Evolutionary conservation across 768 basidiomycete species (phyloP), one percentile per base, ranked within the genome.

Genomic region (Podaxis carcinomalis): DNA sequence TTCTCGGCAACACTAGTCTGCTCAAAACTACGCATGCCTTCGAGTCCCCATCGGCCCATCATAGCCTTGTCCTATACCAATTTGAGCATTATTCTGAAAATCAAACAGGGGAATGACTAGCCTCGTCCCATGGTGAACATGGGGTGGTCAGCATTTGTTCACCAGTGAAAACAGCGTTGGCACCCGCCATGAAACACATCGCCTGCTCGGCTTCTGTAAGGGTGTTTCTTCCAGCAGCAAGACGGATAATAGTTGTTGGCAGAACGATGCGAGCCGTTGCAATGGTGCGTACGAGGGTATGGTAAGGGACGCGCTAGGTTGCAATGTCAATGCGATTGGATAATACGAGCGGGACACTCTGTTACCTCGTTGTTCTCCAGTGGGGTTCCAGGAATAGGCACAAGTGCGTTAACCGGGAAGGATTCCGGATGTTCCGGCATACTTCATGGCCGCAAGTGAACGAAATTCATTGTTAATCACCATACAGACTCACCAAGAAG

Each of bases 111-210:
- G 25, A 60, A 25, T 27, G 57, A 67, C 75, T 67, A 67, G 86
- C 89, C 78, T 95, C 92, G 68, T 97, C 94, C 96, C 95, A 98
- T 46, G 93, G 92, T 9, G 92, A 90, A 90, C 95, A 97, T 50
- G 95, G 94, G 13, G 96, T 98, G 11, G 96, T 98, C 65, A 98
- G 74, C 96, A 98, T 98, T 67, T 88, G 82, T 70, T 98, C 96
- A 46, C 95, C 96, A n/a, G 96, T 98, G 73, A 98, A 98, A 63
- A 98, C 89, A 21, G 96, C 96, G 69, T 98, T 98, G 21, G 95
- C 96, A 23, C 96, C 96, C 0, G 96, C 95, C 91, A 98, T 90
- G 77, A 98, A 98, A 70, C 93, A 95, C 90, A 98, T 94, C 5
- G 90, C 94, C 71, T 98, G 96, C 73, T 98, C 92, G 7, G 91